Base-by-base conservation (phyloP, 495 filamentous ascomycete species). In the Echria macrotheca region DNA sequence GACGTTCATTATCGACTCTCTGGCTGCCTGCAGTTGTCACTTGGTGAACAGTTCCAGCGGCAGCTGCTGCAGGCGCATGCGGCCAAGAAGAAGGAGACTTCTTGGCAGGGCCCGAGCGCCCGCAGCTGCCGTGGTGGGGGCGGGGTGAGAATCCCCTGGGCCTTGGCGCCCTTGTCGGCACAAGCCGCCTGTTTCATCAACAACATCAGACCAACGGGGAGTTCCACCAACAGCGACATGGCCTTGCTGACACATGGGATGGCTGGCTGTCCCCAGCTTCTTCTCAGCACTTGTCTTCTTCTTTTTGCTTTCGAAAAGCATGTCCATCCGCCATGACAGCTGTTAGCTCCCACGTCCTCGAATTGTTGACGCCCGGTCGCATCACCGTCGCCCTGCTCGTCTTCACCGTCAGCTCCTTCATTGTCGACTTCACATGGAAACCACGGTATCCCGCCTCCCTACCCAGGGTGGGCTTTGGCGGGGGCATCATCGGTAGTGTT, bases 351-450 rank as follows among this genome's bases (percentile, higher is more conserved):
- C 52, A 51, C 45, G 41, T 64, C 2, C 8, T 62, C 24, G 65
- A 66, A 50, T 45, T 57, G 38, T 49, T 68, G 50, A 64, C 63
- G 18, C 49, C 43, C 1, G 58, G 56, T 26, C 56, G 57, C 15
- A 26, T 63, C 21, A 41, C 26, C 11, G 42, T 28, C 2, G 44
- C 42, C 12, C 8, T 57, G 18, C 4, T 60, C 33, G 17, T 64
- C 37, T 57, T 69, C 37, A 56, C 55, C 15, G n/a, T 66, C 45
- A 33, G 36, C 33, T 62, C 60, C 11, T 66, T 67, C 25, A 36
- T 64, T 33, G 44, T 66, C 56, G 66, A 69, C 40, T 58, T 66
- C 35, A 53, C 54, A 12, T 53, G 50, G 45, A 58, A 64, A 46
- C 58, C 66, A n/a, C 51, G 51, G 0, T 69, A 67, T 29, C 39